phyloP scores from a whole-genome alignment of 371 early-diverging fungal species.

The Rozella allomycis region DNA sequence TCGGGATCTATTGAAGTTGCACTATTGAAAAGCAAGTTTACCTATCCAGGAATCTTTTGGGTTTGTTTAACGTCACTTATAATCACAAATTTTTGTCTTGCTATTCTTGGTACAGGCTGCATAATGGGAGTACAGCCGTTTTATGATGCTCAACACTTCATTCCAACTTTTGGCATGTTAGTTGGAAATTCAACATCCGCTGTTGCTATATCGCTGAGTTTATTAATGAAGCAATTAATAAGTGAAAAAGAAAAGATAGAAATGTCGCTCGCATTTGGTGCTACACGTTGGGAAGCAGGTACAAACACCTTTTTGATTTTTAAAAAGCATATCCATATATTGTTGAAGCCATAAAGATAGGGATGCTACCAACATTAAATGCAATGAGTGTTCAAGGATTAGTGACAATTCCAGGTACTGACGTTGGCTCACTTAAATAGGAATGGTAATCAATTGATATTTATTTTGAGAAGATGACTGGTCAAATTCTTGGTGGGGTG shows the following conservation, averaged over 20 bases:
- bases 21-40: too few relatives aligned
- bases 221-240: slow-evolving; percentile 33
- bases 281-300: slow-evolving; percentile 65
- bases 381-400: slow-evolving; percentile 62
- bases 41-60: too few relatives aligned
- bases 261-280: slow-evolving; percentile 50
- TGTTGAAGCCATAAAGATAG: slow-evolving; percentile 41
- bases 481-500: slow-evolving; percentile 64
- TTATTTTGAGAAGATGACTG: slow-evolving; percentile 68
- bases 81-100: too few relatives aligned
- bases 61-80: too few relatives aligned
- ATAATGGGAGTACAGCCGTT: slow-evolving; percentile 54
- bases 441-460: neutral
- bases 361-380: slow-evolving; percentile 60
- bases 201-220: slow-evolving; percentile 47
- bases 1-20: too few relatives aligned
- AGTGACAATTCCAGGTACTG: slow-evolving; percentile 54
- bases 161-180: slow-evolving; percentile 68
- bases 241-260: slow-evolving; percentile 48
- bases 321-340: slow-evolving; percentile 44
- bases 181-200: slow-evolving; percentile 63
- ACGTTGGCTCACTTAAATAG: neutral
- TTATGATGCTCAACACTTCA: slow-evolving; percentile 49
- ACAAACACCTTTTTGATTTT: too few relatives aligned
- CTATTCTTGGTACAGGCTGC: slow-evolving; percentile 34